phyloP scores from a whole-genome alignment of 106 monocot genomes.

The Acorus calamus region DNA sequence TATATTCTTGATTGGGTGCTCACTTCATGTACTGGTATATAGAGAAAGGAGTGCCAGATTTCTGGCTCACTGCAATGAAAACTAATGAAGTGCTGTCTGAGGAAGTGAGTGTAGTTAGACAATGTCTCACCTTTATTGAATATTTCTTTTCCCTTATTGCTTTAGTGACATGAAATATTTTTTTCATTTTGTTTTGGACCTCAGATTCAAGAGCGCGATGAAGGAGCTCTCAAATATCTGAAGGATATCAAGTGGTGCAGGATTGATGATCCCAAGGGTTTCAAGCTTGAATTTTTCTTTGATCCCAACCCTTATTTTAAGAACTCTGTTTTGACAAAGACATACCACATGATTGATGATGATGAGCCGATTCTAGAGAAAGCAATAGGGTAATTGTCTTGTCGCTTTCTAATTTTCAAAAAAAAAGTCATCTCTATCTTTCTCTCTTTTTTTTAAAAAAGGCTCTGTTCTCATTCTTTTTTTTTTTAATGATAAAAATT shows the following conservation, averaged over 20 bases:
- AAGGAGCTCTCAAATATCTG: constrained; percentile 16
- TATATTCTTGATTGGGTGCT: too few species aligned
- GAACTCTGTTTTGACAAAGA: constrained; percentile 19
- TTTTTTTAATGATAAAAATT: not conserved
- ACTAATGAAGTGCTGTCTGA: constrained; percentile 22
- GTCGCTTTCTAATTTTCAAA: too few species aligned
- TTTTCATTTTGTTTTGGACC: not conserved
- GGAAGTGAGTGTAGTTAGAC: constrained; percentile 10
- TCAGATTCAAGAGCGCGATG: constrained; percentile 26
- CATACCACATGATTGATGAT: constrained; percentile 24
- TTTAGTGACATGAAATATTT: not conserved
- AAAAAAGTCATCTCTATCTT: too few species aligned
- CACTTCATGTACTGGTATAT: not conserved
- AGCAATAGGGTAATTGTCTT: constrained; percentile 16
- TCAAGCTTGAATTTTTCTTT: constrained; percentile 22
- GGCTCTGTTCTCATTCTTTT: not conserved
- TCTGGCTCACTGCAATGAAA: constrained; percentile 28
- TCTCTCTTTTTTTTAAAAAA: too few species aligned
- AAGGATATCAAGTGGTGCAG: constrained; percentile 26
- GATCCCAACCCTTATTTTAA: constrained; percentile 23
- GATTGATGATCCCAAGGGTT: constrained; percentile 24
- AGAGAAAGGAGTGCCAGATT: constrained; percentile 22
- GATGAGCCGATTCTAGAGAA: constrained; percentile 26
- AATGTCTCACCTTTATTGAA: too few species aligned
- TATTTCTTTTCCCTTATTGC: too few species aligned